A percentile compares a stretch with the other conserved stretches of the same genome.
Evolutionary conservation across 1,284 basidiomycete genomes (phyloP).

Genomic region (Austroboletus novae-zelandiae): DNA sequence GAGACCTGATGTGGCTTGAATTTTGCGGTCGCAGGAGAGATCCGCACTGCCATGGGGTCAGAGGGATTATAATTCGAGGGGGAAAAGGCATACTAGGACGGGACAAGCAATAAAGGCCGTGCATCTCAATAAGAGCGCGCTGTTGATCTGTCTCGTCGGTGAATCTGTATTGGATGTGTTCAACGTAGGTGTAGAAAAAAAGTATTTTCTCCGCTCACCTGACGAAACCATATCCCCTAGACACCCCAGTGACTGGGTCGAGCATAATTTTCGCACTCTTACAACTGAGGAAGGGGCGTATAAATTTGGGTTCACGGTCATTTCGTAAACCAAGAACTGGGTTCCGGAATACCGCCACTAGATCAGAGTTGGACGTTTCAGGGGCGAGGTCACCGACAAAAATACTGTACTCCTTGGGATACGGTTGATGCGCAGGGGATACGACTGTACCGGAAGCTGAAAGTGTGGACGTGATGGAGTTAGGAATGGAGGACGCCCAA

Average conservation of each 20-base stretch:
- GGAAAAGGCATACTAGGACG: slow-evolving; percentile 65
- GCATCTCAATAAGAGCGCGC: slow-evolving; percentile 87
- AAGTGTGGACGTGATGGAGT: slow-evolving; percentile 39
- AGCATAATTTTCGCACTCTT: slow-evolving; percentile 94
- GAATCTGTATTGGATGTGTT: slow-evolving; percentile 49
- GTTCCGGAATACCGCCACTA: slow-evolving; percentile 85
- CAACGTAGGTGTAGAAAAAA: neutral
- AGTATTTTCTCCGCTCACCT: slow-evolving; percentile 45
- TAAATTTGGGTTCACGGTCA: slow-evolving; percentile 80
- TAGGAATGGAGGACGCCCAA: slow-evolving; percentile 72
- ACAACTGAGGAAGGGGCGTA: slow-evolving; percentile 82
- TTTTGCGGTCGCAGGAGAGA: slow-evolving; percentile 86
- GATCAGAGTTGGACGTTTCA: slow-evolving; percentile 86
- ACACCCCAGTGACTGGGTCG: slow-evolving; percentile 85
- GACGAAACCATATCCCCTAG: slow-evolving; percentile 87
- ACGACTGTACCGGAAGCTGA: slow-evolving; percentile 35
- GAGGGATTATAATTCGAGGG: slow-evolving; percentile 21
- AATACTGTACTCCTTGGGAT: slow-evolving; percentile 83
- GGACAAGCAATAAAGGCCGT: slow-evolving; percentile 81
- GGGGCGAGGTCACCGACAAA: slow-evolving; percentile 90
- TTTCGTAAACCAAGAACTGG: slow-evolving; percentile 78
- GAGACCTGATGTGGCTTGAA: slow-evolving; percentile 60
- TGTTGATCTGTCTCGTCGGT: slow-evolving; percentile 85
- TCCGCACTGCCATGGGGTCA: slow-evolving; percentile 60
- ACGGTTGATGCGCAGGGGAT: slow-evolving; percentile 49